Conservation (phyloP, 164 flowering plant species). For the Santalum album region DNA sequence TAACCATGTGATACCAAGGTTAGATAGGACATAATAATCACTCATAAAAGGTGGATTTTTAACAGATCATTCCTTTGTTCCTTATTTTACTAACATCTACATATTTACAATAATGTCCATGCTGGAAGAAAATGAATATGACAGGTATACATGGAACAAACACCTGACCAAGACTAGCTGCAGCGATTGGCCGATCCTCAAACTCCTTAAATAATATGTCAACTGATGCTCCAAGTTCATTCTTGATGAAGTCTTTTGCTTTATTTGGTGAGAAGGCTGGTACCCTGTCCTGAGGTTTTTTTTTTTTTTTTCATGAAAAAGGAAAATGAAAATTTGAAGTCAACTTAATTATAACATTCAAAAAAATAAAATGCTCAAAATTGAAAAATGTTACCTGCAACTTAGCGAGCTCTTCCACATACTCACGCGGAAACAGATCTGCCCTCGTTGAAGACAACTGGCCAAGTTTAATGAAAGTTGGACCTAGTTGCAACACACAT, state of each 20-base stretch:
- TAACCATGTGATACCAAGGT: too few species aligned
- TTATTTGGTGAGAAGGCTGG: slow-evolving; percentile 83
- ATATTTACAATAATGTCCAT: too few species aligned
- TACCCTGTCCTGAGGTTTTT: slow-evolving; percentile 68
- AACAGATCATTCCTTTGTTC: too few species aligned
- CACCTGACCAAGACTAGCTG: slow-evolving; percentile 99
- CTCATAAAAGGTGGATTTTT: too few species aligned
- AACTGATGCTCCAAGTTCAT: slow-evolving; percentile 76
- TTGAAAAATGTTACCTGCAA: slow-evolving; percentile 57
- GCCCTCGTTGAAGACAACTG: slow-evolving; percentile 90
- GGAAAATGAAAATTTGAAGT: neutral
- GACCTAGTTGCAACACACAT: slow-evolving; percentile 85
- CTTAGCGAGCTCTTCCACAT: slow-evolving; percentile 91
- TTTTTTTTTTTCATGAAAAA: neutral
- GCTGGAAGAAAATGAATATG: too few species aligned
- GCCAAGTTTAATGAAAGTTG: slow-evolving; percentile 94
- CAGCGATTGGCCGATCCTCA: slow-evolving; percentile 91
- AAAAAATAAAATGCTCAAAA: too few species aligned
- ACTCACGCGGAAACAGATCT: slow-evolving; percentile 86
- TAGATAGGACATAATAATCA: too few species aligned
- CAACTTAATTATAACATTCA: neutral
- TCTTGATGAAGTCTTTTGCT: slow-evolving; percentile 65
- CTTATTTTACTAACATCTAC: too few species aligned
- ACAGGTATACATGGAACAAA: slow-evolving; percentile 24
- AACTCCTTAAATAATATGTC: slow-evolving; percentile 62